Evolutionary conservation across 805 yeast genomes (phyloP).

Genomic region (Myxozyma mucilagina): DNA sequence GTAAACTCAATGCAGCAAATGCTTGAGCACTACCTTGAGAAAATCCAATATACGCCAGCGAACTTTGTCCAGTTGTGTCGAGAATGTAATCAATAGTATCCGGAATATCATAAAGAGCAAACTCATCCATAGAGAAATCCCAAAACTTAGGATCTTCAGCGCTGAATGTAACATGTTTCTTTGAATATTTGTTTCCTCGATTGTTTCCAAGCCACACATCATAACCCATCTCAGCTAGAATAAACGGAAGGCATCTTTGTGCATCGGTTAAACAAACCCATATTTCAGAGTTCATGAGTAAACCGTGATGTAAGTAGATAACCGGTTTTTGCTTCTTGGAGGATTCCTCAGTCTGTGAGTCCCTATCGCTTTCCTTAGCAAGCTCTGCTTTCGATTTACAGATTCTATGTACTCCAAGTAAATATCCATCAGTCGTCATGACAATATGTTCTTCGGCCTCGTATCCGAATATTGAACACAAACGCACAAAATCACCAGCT

Average conservation of each 20-base stretch:
- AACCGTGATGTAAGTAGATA: slow-evolving; percentile 87
- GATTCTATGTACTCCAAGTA: slow-evolving; percentile 42
- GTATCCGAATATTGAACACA: slow-evolving; percentile 70
- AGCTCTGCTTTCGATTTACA: slow-evolving; percentile 23
- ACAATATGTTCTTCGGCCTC: slow-evolving; percentile 74
- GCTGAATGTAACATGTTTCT: slow-evolving; percentile 60
- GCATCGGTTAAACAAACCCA: slow-evolving; percentile 61
- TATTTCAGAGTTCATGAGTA: slow-evolving; percentile 83
- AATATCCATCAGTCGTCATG: slow-evolving; percentile 28
- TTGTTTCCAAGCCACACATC: slow-evolving; percentile 87
- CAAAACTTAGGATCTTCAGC: slow-evolving; percentile 62
- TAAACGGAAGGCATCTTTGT: slow-evolving; percentile 65
- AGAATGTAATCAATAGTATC: slow-evolving; percentile 74
- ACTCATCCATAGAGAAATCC: slow-evolving; percentile 90
- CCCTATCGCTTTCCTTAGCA: not conserved
- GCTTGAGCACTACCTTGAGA: slow-evolving; percentile 95
- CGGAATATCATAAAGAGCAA: slow-evolving; percentile 89
- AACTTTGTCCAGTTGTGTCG: slow-evolving; percentile 46
- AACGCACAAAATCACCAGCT: slow-evolving; percentile 59
- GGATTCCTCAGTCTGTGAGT: not conserved
- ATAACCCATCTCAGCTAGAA: slow-evolving; percentile 75
- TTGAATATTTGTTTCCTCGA: slow-evolving; percentile 89
- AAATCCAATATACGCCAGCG: slow-evolving; percentile 77
- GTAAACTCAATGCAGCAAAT: slow-evolving; percentile 71
- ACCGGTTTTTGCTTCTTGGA: slow-evolving; percentile 42